Conservation (phyloP, 768 basidiomycete genomes). For the Mycena epipterygia region DNA sequence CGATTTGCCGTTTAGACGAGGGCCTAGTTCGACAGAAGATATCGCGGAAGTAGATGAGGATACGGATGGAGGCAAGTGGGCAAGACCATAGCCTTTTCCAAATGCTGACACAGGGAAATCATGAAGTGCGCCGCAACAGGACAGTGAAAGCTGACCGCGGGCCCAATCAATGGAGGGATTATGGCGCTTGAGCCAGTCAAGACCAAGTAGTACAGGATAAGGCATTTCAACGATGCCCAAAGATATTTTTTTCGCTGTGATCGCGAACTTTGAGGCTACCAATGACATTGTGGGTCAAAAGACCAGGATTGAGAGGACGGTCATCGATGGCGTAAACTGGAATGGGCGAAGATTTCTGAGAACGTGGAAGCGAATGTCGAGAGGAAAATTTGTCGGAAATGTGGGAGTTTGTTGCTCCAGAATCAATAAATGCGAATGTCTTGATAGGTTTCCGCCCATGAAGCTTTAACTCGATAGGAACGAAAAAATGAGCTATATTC, state of each 20-base stretch:
- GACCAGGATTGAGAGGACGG: slow-evolving; percentile 54
- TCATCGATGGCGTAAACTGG: slow-evolving; percentile 55
- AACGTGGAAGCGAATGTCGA: slow-evolving; percentile 47
- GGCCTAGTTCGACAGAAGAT: slow-evolving; percentile 29
- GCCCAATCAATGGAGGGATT: slow-evolving; percentile 54
- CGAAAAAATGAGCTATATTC: slow-evolving; percentile 45
- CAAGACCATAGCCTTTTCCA: slow-evolving; percentile 44
- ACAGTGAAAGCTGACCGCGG: slow-evolving; percentile 37
- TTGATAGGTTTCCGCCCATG: slow-evolving; percentile 47
- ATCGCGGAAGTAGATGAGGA: slow-evolving; percentile 28
- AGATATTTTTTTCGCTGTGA: slow-evolving; percentile 47
- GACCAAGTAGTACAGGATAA: slow-evolving; percentile 52
- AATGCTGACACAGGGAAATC: not conserved
- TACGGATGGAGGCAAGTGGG: slow-evolving; percentile 16
- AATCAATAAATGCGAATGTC: slow-evolving; percentile 54
- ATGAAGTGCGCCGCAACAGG: slow-evolving; percentile 10
- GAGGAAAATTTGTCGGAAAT: slow-evolving; percentile 52
- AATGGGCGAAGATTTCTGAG: slow-evolving; percentile 46
- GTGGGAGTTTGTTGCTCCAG: slow-evolving; percentile 50
- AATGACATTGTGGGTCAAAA: slow-evolving; percentile 54
- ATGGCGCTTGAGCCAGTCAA: slow-evolving; percentile 52
- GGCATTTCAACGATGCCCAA: slow-evolving; percentile 50
- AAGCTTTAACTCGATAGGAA: slow-evolving; percentile 45
- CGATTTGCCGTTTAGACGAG: no score
- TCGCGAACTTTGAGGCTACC: slow-evolving; percentile 41